Conservation (phyloP, 2,329 filamentous ascomycete genomes). For the Helotiales sp. region DNA sequence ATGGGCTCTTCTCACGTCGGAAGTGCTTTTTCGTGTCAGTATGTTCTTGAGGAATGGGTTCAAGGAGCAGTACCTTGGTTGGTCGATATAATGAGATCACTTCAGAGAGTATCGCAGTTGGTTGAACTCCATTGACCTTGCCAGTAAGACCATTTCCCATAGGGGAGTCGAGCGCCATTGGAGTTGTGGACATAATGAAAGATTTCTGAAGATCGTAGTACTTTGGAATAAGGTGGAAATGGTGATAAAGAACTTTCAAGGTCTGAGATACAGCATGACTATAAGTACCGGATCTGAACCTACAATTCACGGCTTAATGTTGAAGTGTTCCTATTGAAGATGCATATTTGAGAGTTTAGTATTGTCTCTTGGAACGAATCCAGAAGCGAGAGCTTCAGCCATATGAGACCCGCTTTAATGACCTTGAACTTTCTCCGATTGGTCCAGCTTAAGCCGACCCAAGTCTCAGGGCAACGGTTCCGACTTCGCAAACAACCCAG, state of each 20-base stretch:
- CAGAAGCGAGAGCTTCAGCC: background rate
- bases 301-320: background rate
- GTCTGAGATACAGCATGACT: background rate
- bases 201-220: background rate
- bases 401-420: too few species aligned
- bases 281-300: background rate
- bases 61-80: slow-evolving; percentile 66
- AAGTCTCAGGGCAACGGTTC: background rate
- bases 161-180: slow-evolving; percentile 43
- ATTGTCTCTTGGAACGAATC: background rate
- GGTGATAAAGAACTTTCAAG: background rate
- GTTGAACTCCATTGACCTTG: slow-evolving; percentile 29
- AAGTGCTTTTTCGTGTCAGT: slow-evolving; percentile 55
- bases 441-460: background rate
- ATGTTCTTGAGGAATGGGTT: slow-evolving; percentile 11
- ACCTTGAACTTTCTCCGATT: background rate
- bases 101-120: slow-evolving; percentile 71
- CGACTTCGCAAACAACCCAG: background rate
- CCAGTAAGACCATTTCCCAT: slow-evolving; percentile 35
- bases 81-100: slow-evolving; percentile 79
- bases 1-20: slow-evolving; percentile 51
- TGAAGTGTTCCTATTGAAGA: background rate
- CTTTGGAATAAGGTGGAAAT: background rate
- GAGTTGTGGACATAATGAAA: slow-evolving; percentile 39
- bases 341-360: background rate